Base-by-base conservation (phyloP, 495 filamentous ascomycete species). In the Polyplosphaeria fusca region DNA sequence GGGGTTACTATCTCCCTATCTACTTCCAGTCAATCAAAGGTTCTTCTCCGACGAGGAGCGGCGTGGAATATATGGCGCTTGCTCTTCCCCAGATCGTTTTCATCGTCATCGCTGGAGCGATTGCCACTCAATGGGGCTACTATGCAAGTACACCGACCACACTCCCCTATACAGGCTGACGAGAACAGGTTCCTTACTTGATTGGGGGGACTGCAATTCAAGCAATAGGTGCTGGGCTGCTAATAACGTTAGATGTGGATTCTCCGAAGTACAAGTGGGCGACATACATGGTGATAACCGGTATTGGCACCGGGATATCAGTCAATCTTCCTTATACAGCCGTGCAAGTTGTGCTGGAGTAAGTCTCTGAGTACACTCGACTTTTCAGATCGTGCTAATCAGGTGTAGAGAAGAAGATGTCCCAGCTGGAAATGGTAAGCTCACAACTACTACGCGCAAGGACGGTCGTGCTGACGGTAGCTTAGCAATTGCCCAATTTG, bases 191-290 rank as follows among this genome's bases (percentile, higher is more conserved):
- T 20, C 52, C 52, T 28, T 55, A 26, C 24, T 55, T 61, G 18
- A 42, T 61, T 13, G 18, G 11, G 7, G 58, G 58, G 1, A 80
- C 81, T 0, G 86, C 86, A 0, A 86, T 84, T 64, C 25, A 43
- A n/a, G 14, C 50, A 14, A 20, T 65, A 9, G 60, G 55, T 3
- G 23, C 57, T 9, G 35, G 47, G 12, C 28, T 64, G 9, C 12
- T 58, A 1, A 55, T 41, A 1, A 26, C 18, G 5, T 32, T 61
- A 5, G 7, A 27, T 13, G 4, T 47, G 5, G 22, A 41, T 23
- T 46, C 58, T 1, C 5, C 27, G 1, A n/a, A 9, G 9, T 13
- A n/a, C 0, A 18, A 7, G 0, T 55, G 50, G 50, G 43, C 35
- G 1, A 44, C 27, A 12, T 44, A 42, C 22, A 27, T 61, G 23